phyloP scores from a whole-genome alignment of 345 rosid species.

The Citrus inodora region DNA sequence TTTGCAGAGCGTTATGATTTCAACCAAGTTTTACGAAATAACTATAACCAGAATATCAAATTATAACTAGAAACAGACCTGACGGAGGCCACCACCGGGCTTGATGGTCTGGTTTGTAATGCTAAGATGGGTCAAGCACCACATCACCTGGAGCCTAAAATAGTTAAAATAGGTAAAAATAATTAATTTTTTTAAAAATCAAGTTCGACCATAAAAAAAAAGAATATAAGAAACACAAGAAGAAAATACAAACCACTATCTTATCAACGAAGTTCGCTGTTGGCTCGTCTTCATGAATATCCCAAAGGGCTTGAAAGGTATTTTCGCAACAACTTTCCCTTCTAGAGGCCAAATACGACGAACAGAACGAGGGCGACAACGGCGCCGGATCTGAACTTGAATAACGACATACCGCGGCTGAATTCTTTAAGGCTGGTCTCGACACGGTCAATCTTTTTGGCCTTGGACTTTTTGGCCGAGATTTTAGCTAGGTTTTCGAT shows the following conservation, averaged over 20 bases:
- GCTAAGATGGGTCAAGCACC: slow-evolving; percentile 61
- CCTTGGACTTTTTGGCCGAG: no score
- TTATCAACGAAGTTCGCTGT: slow-evolving; percentile 47
- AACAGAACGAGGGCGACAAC: no score
- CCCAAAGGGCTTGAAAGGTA: no score
- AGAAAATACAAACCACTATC: slow-evolving; percentile 40
- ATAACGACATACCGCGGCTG: no score
- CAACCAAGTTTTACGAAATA: background rate
- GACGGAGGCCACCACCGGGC: slow-evolving; percentile 85
- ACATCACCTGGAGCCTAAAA: slow-evolving; percentile 77
- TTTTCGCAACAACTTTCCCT: no score
- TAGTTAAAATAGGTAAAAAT: background rate
- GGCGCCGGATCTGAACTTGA: no score
- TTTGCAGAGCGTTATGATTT: background rate
- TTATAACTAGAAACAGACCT: slow-evolving; percentile 34
- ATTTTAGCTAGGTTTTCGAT: no score
- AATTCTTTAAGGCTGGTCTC: no score
- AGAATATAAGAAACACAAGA: background rate
- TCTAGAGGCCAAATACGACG: no score
- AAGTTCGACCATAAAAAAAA: background rate
- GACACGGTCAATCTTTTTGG: no score
- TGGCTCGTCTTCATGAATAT: background rate
- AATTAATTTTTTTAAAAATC: no score
- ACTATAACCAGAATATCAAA: background rate
- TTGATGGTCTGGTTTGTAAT: slow-evolving; percentile 75